phyloP scores from a whole-genome alignment of 2,329 filamentous ascomycete genomes.

The Claviceps quebecensis region DNA sequence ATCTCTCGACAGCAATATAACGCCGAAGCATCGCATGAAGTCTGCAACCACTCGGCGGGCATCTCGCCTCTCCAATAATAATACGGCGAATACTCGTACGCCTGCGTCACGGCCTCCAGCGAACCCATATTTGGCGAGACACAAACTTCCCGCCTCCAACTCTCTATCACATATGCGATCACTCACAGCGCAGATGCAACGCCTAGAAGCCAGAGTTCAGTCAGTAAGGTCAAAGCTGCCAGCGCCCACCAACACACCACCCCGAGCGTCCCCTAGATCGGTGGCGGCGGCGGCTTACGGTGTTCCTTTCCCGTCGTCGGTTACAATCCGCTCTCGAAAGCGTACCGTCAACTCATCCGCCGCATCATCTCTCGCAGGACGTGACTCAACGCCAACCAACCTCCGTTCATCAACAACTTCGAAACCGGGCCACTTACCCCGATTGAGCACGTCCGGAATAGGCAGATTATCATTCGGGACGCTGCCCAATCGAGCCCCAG shows the following conservation, averaged over 20 bases:
- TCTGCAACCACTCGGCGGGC: conserved; percentile 19
- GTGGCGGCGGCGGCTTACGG: conserved; percentile 3
- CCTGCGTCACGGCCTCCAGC: conserved; percentile 27
- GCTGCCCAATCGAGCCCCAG: conserved; percentile 41
- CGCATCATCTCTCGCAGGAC: conserved; percentile 34
- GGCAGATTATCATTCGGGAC: conserved; percentile 51
- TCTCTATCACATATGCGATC: conserved; percentile 88
- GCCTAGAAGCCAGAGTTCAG: conserved; percentile 85
- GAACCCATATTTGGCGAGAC: conserved; percentile 39
- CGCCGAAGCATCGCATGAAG: conserved; percentile 43
- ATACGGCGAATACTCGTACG: conserved; percentile 33
- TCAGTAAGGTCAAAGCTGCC: conserved; percentile 84
- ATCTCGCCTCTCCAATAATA: conserved; percentile 29
- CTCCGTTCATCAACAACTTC: conserved; percentile 21
- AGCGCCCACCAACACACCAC: conserved; percentile 63
- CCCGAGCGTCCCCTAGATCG: conserved; percentile 60
- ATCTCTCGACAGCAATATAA: conserved; percentile 37
- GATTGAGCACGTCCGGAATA: conserved; percentile 48
- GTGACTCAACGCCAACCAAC: conserved; percentile 37
- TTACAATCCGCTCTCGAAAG: conserved; percentile 56
- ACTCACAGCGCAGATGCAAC: conserved; percentile 93
- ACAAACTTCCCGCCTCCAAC: conserved; percentile 41
- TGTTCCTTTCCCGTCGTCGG: conserved; percentile 30
- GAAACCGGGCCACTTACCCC: conserved; percentile 36
- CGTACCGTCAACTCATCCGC: conserved; percentile 44